These are phyloP conservation scores for Colletotrichum liriopes DNA, from an alignment of 2,329 filamentous ascomycete species.

Conservation along the genomic window DNA sequence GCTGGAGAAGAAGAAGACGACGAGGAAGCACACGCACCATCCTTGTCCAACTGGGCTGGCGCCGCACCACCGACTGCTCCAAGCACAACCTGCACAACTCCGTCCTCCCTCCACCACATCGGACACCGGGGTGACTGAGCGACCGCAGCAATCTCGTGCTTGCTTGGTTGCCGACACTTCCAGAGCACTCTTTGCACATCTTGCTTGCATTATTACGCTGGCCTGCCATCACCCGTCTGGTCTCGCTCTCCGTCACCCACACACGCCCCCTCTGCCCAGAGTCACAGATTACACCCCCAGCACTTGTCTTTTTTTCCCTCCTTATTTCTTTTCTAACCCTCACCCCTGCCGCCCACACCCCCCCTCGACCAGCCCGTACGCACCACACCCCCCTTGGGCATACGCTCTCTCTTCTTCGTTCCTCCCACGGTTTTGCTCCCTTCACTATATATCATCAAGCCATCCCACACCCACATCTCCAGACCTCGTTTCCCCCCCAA, in stretches of 20 bases:
- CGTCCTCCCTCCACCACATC: background rate
- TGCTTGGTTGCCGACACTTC: slow-evolving; percentile 13
- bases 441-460: slow-evolving; percentile 41
- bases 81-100: slow-evolving; percentile 26
- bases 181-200: slow-evolving; percentile 33
- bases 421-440: slow-evolving; percentile 26
- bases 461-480: slow-evolving; percentile 24
- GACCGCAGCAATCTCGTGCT: slow-evolving; percentile 4
- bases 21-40: slow-evolving; percentile 19
- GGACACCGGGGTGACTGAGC: slow-evolving; percentile 30
- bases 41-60: slow-evolving; percentile 24
- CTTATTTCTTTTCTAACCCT: slow-evolving; percentile 36
- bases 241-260: slow-evolving; percentile 8
- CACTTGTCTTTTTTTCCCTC: slow-evolving; percentile 12
- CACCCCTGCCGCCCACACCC: slow-evolving; percentile 16
- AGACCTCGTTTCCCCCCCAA: background rate
- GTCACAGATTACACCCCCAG: slow-evolving; percentile 18
- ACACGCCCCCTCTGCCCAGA: slow-evolving; percentile 9
- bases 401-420: slow-evolving; percentile 15
- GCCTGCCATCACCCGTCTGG: slow-evolving; percentile 19
- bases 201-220: slow-evolving; percentile 19
- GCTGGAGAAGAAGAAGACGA: slow-evolving; percentile 16
- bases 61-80: slow-evolving; percentile 9
- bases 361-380: background rate
- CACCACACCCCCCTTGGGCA: slow-evolving; percentile 18